Conservation (phyloP, 2,329 filamentous ascomycete species). For the Aspergillus tamarii region DNA sequence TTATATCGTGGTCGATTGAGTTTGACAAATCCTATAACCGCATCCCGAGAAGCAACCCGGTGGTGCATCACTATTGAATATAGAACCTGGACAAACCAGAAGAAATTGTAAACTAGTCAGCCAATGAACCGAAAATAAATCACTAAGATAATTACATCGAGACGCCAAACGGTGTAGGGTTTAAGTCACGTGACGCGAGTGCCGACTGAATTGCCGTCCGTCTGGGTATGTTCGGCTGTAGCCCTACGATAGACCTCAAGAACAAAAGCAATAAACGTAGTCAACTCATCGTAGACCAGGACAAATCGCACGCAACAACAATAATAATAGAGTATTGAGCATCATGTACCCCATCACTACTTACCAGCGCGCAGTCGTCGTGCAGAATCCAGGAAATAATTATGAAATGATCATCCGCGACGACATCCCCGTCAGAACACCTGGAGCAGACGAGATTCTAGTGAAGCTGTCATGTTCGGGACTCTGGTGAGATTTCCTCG, state of each 20-base stretch:
- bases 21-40: rapidly evolving
- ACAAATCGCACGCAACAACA: too few species aligned
- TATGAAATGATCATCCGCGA: background rate
- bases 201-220: background rate
- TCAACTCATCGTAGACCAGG: background rate
- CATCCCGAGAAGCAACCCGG: too few species aligned
- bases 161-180: too few species aligned
- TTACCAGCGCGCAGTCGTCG: background rate
- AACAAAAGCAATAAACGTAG: background rate
- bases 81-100: too few species aligned
- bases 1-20: too few species aligned
- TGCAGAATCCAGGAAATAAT: background rate
- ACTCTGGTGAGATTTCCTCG: background rate
- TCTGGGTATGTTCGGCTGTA: background rate
- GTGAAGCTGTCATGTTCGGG: background rate
- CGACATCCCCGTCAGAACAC: background rate
- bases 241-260: background rate
- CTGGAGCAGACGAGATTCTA: background rate
- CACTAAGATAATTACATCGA: too few species aligned
- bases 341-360: too few species aligned
- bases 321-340: background rate
- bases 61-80: too few species aligned
- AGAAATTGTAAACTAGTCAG: too few species aligned
- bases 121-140: too few species aligned
- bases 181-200: background rate